Evolutionary conservation across 2,329 filamentous ascomycete species (phyloP).

Genomic region (Alternaria angustiovoidea): DNA sequence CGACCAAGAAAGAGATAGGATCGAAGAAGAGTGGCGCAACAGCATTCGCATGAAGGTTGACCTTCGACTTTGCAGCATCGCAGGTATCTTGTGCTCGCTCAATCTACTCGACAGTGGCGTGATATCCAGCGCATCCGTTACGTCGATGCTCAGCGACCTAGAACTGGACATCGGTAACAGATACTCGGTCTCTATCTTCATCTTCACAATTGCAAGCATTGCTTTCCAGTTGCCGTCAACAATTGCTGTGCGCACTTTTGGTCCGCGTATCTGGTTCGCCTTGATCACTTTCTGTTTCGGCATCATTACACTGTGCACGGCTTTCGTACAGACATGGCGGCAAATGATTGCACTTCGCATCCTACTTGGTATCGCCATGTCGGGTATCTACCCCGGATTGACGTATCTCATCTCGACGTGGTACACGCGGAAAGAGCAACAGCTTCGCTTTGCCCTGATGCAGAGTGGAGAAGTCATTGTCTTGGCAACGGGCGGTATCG

Average conservation of each 20-base stretch:
- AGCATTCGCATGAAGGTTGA: conserved; percentile 70
- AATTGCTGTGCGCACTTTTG: conserved; percentile 69
- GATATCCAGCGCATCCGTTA: conserved; percentile 73
- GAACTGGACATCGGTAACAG: conserved; percentile 68
- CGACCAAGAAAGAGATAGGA: conserved; percentile 13
- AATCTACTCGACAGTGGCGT: conserved; percentile 75
- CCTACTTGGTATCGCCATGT: conserved; percentile 70
- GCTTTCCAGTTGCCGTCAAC: conserved; percentile 74
- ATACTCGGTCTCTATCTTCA: conserved; percentile 75
- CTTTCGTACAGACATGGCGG: conserved; percentile 71
- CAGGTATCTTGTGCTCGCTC: conserved; percentile 73
- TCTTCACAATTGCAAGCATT: conserved; percentile 74
- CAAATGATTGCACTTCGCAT: conserved; percentile 74
- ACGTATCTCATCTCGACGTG: conserved; percentile 68
- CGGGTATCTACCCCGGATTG: conserved; percentile 50
- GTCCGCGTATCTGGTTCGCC: conserved; percentile 70
- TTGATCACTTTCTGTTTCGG: conserved; percentile 68
- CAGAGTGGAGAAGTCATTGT: conserved; percentile 71
- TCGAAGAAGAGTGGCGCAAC: conserved; percentile 50
- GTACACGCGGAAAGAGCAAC: conserved; percentile 71
- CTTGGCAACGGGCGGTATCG: conserved; percentile 70
- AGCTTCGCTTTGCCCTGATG: conserved; percentile 70
- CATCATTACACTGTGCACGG: conserved; percentile 72
- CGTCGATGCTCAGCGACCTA: conserved; percentile 71
- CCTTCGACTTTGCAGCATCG: conserved; percentile 73